Evolutionary conservation across 73 alveolate genomes (phyloP), one percentile per base, ranked within the genome.

Genomic region (Uronychia binucleata): DNA sequence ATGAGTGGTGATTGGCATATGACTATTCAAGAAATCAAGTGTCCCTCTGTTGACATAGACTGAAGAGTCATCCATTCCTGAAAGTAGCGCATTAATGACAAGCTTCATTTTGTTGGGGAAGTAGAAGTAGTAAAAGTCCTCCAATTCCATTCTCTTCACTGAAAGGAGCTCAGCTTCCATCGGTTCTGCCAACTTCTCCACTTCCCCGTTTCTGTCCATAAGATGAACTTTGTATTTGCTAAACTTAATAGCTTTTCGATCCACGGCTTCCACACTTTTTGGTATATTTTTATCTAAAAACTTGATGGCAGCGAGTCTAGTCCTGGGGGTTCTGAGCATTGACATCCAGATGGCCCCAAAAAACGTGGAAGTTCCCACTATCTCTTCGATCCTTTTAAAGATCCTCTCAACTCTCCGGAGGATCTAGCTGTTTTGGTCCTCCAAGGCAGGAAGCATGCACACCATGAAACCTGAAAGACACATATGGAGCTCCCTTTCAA

Each of bases 361-460:
- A 88, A 91, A 95, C 77, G 67, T 86, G 1, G 89, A 74, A 28
- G 96, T 96, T 0, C 99, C 99, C 31, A 95, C 93, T 75, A 90
- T 93, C 57, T 93, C 90, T 46, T 95, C 91, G 14, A 95, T 90
- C 78, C 77, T 86, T 29, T 79, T 78, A 57, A 95, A 87, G 33
- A 95, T 92, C 74, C 82, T 94, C 83, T 92, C 96, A 58, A 95
- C 94, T 59, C 88, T 82, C 79, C 91, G 93, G 77, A 92, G 89
- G 83, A 93, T 90, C 58, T 58, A 57, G 30, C 88, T 95, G 81
- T 94, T 95, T 81, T 95, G 97, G 77, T 95, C 99, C 75, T 95
- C 99, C n/a, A 95, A 86, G 13, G 96, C 98, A 0, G 99, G 99
- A 27, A 95, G 91, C 82, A 95, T 91, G 87, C 99, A 91, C 0